Evolutionary conservation across 148 eudicot species (phyloP), one percentile per base, ranked within the genome.

Genomic region (Pharnaceum exiguum): DNA sequence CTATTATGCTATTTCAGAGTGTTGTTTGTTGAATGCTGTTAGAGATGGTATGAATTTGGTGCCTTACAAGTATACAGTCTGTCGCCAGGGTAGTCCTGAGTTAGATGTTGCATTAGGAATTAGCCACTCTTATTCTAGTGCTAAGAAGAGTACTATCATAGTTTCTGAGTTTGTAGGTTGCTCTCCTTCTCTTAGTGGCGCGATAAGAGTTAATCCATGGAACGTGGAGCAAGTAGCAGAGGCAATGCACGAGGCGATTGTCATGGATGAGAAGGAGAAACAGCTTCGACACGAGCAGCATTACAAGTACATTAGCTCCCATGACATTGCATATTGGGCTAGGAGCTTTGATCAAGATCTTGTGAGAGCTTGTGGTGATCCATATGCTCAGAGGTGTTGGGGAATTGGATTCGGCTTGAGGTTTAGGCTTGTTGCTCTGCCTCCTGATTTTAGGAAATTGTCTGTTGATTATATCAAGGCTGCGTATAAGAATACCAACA

Each of bases 31-130:
- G 39, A 89, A 85, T 78, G 89, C 89, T 10, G 89, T 89, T 12
- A 72, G 96, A 32, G 96, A 89, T 69, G 96, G 96, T 42, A 85
- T 89, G 96, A 89, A 89, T 63, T 74, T 89, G 64, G 82, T 85
- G 38, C 90, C 96, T 37, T 89, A 85, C 33, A 71, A 71, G 63
- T 89, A 89, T 52, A 85, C 85, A 0, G 82, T 85, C 0, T 78
- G 79, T 12, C 74, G 96, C 36, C 93, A 89, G 45, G 78, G 93
- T 13, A 82, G 67, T 48, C 75, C 73, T 3, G 63, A 17, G 35
- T 42, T 79, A 12, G 82, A 82, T 49, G 52, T 69, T 36, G 78
- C 79, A 15, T 57, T 77, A 55, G 85, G 81, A 1, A 13, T 69
- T 37, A 63, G 69, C 30, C 63, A 57, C 3, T 29, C 60, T 5